Base-by-base conservation (phyloP, 257 asterid genomes). In the Fraxinus anomala region DNA sequence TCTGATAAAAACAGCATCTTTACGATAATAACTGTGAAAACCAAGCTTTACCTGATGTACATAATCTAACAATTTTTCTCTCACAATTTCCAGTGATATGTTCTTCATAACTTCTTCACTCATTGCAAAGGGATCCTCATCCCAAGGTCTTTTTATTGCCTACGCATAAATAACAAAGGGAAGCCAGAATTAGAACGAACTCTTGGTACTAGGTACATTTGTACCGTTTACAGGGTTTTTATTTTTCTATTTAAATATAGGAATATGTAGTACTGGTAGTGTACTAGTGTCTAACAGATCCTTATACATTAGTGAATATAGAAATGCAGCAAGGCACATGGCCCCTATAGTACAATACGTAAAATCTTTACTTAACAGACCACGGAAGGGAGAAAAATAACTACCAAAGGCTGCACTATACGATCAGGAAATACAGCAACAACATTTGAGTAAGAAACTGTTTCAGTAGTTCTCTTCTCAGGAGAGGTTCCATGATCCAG, bases 101-200 rank as follows among this genome's bases (percentile, higher is more conserved):
- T 91, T 91, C 91, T 95, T 95, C 99, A 93, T 91, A 66, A 87
- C 87, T 87, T 95, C 97, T 83, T 95, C 99, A 59, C 92, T 93
- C 93, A 91, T 88, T 77, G 85, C 79, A 49, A 89, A 89, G 31
- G 99, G 97, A 87, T 91, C 97, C 87, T 95, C 99, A 72, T 95
- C 99, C 99, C 97, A 95, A 4, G 93, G 96, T 80, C 93, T 91
- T 88, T 87, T 78, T 34, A 93, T 89, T 59, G 93, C 96, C 99
- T 95, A 84, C 26, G 47, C 82, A 81, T 75, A 68, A 44, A 84
- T 37, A 76, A 77, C 47, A 72, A 63, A 4, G 74, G 49, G 31
- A 31, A 68, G 70, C 37, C 70, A 67, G 47, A 63, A 63, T 23
- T 26, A 63, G 31, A 24, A 23, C 6, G 1, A 24, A 23, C 36